Percentiles rank a stretch among this genome's conserved stretches.
phyloP scores from a whole-genome alignment of 2,329 filamentous ascomycete species.

The Fusarium equiseti region DNA sequence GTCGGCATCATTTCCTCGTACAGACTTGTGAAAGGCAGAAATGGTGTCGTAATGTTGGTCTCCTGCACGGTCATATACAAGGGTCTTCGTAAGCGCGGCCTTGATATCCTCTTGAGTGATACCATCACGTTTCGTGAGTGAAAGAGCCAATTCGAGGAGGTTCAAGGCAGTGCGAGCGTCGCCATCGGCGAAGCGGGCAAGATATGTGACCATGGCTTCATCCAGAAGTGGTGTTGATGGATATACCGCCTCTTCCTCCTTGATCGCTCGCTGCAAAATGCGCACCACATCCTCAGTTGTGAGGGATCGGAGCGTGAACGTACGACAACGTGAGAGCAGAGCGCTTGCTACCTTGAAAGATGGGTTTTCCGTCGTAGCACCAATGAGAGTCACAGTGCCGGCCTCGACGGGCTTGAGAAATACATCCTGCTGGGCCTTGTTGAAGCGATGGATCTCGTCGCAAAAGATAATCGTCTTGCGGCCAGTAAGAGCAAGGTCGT shows the following conservation, averaged over 20 bases:
- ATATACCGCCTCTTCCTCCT: slow-evolving; percentile 64
- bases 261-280: slow-evolving; percentile 82
- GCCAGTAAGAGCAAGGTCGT: slow-evolving; percentile 83
- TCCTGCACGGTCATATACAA: slow-evolving; percentile 94
- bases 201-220: slow-evolving; percentile 80
- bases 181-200: slow-evolving; percentile 88
- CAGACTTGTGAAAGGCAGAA: slow-evolving; percentile 95
- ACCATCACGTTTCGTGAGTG: slow-evolving; percentile 67
- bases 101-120: slow-evolving; percentile 85
- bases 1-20: slow-evolving; percentile 87
- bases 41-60: slow-evolving; percentile 99
- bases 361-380: slow-evolving; percentile 96
- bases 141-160: slow-evolving; percentile 88
- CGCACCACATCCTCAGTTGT: slow-evolving; percentile 75
- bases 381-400: slow-evolving; percentile 90
- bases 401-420: slow-evolving; percentile 93
- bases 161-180: slow-evolving; percentile 95
- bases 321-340: slow-evolving; percentile 87
- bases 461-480: slow-evolving; percentile 96
- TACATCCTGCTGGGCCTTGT: slow-evolving; percentile 92
- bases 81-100: slow-evolving; percentile 84
- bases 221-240: slow-evolving; percentile 73
- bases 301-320: slow-evolving; percentile 86
- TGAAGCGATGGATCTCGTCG: slow-evolving; percentile 95
- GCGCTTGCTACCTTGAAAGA: slow-evolving; percentile 89